Conservation (phyloP, 441 rosid genomes). For the Breynia disticha region DNA sequence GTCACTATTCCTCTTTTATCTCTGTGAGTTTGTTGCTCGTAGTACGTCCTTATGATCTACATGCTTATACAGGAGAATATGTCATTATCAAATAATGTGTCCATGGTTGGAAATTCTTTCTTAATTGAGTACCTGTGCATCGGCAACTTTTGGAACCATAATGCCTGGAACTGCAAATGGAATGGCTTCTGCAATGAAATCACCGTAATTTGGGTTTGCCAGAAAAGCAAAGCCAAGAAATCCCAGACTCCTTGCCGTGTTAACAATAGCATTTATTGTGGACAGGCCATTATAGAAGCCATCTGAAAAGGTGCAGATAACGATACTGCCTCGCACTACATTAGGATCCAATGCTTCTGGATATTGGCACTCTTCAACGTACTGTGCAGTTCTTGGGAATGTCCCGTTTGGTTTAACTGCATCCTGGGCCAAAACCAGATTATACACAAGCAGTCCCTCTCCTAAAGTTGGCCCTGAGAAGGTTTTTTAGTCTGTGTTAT, state of each 20-base stretch:
- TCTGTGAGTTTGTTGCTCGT: conserved; percentile 46
- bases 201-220: conserved; percentile 58
- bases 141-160: conserved; percentile 55
- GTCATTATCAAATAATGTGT: neutral
- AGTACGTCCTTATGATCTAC: conserved; percentile 49
- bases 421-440: conserved; percentile 65
- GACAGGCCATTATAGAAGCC: conserved; percentile 73
- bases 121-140: conserved; percentile 43
- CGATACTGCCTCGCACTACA: conserved; percentile 50
- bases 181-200: conserved; percentile 66
- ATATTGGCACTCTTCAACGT: conserved; percentile 74
- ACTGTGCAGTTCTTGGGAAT: conserved; percentile 35
- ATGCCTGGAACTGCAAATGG: conserved; percentile 70
- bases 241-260: conserved; percentile 49
- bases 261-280: conserved; percentile 42
- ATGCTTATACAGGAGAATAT: neutral
- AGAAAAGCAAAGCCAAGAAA: conserved; percentile 57
- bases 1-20: conserved; percentile 30
- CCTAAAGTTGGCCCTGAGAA: conserved; percentile 59
- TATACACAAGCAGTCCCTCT: conserved; percentile 30
- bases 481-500: neutral
- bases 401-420: conserved; percentile 36
- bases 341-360: conserved; percentile 38
- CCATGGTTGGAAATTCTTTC: neutral
- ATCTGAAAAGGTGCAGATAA: conserved; percentile 84